Conservation (phyloP, 441 rosid genomes). For the Euphorbia schlechtendalii region DNA sequence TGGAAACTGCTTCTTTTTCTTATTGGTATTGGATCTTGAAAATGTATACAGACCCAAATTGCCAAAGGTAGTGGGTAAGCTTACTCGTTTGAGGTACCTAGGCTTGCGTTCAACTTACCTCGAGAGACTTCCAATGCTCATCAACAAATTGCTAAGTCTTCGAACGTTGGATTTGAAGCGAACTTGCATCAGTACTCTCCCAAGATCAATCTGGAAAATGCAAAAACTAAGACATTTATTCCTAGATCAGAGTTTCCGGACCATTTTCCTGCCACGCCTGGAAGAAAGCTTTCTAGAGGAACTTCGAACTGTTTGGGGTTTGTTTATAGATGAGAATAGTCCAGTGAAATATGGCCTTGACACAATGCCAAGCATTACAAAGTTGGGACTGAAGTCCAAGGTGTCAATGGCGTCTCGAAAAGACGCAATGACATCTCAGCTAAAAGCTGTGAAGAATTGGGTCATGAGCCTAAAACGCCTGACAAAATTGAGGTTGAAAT, state of each 20-base stretch:
- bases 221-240: neutral
- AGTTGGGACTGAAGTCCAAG: conserved; percentile 5
- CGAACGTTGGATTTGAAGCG: conserved; percentile 5
- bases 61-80: neutral
- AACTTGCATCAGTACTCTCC: neutral
- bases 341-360: conserved; percentile 11
- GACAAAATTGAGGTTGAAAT: neutral
- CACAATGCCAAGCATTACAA: neutral
- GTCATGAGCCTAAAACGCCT: neutral
- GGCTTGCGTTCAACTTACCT: conserved; percentile 12
- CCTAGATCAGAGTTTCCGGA: neutral
- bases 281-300: neutral
- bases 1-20: neutral
- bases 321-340: conserved; percentile 3
- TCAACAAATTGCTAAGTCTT: conserved; percentile 3
- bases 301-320: neutral
- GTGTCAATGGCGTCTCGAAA: neutral
- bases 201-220: conserved; percentile 8
- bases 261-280: neutral
- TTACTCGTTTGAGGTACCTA: conserved; percentile 3
- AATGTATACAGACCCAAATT: conserved; percentile 5
- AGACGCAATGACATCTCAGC: neutral
- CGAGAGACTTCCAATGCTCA: neutral
- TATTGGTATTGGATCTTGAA: conserved; percentile 12
- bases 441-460: neutral